Evolutionary conservation across 2,329 filamentous ascomycete genomes (phyloP).

Genomic region (Byssothecium circinans): DNA sequence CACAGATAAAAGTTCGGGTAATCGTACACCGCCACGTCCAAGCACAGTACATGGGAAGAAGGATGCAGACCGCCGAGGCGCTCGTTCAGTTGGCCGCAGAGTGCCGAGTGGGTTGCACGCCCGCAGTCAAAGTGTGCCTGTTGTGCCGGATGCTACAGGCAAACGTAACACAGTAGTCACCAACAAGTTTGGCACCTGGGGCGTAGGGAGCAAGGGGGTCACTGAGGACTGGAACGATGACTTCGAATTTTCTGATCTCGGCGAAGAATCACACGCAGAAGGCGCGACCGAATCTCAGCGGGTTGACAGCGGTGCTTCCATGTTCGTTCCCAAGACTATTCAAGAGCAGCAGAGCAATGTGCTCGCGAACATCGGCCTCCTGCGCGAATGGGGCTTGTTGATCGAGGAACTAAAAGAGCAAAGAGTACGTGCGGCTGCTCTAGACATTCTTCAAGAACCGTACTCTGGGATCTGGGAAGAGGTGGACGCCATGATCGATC

Average conservation of each 20-base stretch:
- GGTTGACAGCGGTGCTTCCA: conserved; percentile 51
- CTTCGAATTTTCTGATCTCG: conserved; percentile 71
- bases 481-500: conserved; percentile 81
- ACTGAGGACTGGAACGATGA: conserved; percentile 91
- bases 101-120: conserved; percentile 70
- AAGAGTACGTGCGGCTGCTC: conserved; percentile 67
- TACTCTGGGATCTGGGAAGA: conserved; percentile 71
- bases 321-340: conserved; percentile 79
- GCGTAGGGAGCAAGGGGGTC: conserved; percentile 73
- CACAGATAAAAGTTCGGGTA: conserved; percentile 63
- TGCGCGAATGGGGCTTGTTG: conserved; percentile 76
- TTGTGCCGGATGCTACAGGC: conserved; percentile 61
- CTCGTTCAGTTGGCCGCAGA: conserved; percentile 67
- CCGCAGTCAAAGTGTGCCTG: conserved; percentile 78
- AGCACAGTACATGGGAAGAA: conserved; percentile 78
- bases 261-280: conserved; percentile 41
- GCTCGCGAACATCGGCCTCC: conserved; percentile 79
- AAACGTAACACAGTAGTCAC: conserved; percentile 58
- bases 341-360: conserved; percentile 81
- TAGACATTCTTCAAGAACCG: conserved; percentile 65
- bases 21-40: conserved; percentile 64
- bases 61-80: conserved; percentile 69
- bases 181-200: conserved; percentile 82
- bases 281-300: conserved; percentile 43
- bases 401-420: conserved; percentile 83